phyloP scores from a whole-genome alignment of 257 asterid species.

The Solanum tacnaense region DNA sequence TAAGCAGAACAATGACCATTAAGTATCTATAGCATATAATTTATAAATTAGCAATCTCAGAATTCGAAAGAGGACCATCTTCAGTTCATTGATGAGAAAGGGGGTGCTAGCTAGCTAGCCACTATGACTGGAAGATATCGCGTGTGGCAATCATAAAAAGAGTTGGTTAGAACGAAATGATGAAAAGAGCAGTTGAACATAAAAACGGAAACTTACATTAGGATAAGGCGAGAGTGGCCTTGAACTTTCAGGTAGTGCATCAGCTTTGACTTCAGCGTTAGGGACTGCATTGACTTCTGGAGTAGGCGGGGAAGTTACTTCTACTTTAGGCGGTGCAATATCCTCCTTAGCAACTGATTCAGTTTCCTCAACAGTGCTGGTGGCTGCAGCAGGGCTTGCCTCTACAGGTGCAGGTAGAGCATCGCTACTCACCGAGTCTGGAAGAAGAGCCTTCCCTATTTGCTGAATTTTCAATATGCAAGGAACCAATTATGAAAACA shows the following conservation, averaged over 20 bases:
- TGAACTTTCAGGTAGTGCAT: slow-evolving; percentile 32
- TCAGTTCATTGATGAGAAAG: background rate
- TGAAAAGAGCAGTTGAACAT: background rate
- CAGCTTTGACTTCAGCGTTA: slow-evolving; percentile 35
- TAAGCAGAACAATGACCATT: background rate
- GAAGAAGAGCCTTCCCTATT: slow-evolving; percentile 87
- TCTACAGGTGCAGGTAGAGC: slow-evolving; percentile 60
- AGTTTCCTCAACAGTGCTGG: slow-evolving; percentile 15
- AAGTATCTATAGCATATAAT: background rate
- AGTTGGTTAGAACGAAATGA: background rate
- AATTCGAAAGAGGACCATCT: background rate
- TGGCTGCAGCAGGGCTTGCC: slow-evolving; percentile 20
- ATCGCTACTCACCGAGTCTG: slow-evolving; percentile 35
- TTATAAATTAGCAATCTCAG: background rate
- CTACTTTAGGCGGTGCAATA: slow-evolving; percentile 22
- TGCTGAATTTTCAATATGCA: slow-evolving; percentile 29
- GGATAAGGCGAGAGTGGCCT: slow-evolving; percentile 88
- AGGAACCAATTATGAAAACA: background rate
- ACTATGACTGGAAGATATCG: background rate
- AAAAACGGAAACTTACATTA: slow-evolving; percentile 37
- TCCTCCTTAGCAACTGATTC: slow-evolving; percentile 28
- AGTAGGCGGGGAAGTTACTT: slow-evolving; percentile 28
- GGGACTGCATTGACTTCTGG: slow-evolving; percentile 52
- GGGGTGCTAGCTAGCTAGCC: background rate
- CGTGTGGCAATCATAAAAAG: background rate